These are phyloP conservation scores for Acanthamoeba polyphaga DNA, from an alignment of 208 protist species.

Conservation along the genomic window DNA sequence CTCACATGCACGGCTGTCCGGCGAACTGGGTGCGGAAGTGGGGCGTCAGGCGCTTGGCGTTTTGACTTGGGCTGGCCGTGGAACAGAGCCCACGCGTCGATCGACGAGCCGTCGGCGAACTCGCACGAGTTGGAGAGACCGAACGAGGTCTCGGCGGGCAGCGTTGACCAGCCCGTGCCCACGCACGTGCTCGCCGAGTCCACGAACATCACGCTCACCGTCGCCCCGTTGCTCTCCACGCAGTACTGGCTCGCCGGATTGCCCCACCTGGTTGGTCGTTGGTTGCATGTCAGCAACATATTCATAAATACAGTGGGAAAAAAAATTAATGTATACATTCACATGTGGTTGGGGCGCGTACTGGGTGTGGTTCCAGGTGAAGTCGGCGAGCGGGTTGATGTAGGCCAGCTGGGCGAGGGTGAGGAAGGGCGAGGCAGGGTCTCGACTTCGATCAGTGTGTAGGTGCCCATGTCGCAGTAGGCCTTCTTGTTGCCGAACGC, in stretches of 20 bases:
- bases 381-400: not conserved
- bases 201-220: not conserved
- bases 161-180: not conserved
- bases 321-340: not conserved
- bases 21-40: not conserved
- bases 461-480: not conserved
- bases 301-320: not conserved
- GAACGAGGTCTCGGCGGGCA: not conserved
- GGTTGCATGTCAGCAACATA: not conserved
- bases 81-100: not conserved
- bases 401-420: conserved; percentile 15
- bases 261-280: not conserved
- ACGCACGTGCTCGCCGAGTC: not conserved
- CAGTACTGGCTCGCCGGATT: conserved; percentile 10
- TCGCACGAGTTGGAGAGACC: conserved; percentile 9
- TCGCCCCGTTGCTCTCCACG: not conserved
- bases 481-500: not conserved
- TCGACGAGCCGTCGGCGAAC: not conserved
- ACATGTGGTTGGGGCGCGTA: not conserved
- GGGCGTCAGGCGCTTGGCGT: not conserved
- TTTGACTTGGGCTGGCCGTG: not conserved
- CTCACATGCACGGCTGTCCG: not conserved
- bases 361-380: not conserved
- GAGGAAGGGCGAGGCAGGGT: not conserved
- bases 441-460: not conserved